Evolutionary conservation across 352 stramenopile genomes (phyloP).

Genomic region (Pythium aquatile): DNA sequence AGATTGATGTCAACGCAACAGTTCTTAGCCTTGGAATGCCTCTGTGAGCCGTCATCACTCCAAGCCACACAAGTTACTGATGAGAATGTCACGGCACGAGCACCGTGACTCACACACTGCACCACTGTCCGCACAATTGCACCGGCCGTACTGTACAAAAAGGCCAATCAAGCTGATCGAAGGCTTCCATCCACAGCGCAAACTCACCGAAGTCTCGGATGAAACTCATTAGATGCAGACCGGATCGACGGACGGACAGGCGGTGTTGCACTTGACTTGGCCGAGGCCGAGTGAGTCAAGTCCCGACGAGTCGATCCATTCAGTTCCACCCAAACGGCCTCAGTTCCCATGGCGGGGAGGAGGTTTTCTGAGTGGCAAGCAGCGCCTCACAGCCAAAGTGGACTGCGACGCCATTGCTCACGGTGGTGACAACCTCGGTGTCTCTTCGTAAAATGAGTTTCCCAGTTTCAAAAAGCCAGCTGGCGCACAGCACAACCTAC

Average conservation of each 20-base stretch:
- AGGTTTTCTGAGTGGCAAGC: background rate
- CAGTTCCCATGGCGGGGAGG: background rate
- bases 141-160: too few species aligned
- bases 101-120: too few species aligned
- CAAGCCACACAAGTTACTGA: too few species aligned
- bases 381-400: background rate
- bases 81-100: too few species aligned
- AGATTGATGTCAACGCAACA: too few species aligned
- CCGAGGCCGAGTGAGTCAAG: background rate
- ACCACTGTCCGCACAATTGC: too few species aligned
- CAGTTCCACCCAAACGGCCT: background rate
- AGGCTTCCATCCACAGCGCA: background rate
- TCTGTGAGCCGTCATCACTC: too few species aligned
- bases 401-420: background rate
- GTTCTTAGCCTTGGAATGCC: too few species aligned
- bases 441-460: conserved; percentile 5
- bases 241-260: background rate
- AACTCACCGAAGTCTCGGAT: background rate
- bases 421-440: background rate
- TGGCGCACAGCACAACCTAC: background rate
- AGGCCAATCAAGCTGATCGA: too few species aligned
- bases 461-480: background rate
- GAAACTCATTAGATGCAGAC: background rate
- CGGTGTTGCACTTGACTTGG: background rate
- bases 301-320: background rate